Evolutionary conservation across 192 early-diverging fungal genomes (phyloP).

Genomic region (Umbelopsis vinacea): DNA sequence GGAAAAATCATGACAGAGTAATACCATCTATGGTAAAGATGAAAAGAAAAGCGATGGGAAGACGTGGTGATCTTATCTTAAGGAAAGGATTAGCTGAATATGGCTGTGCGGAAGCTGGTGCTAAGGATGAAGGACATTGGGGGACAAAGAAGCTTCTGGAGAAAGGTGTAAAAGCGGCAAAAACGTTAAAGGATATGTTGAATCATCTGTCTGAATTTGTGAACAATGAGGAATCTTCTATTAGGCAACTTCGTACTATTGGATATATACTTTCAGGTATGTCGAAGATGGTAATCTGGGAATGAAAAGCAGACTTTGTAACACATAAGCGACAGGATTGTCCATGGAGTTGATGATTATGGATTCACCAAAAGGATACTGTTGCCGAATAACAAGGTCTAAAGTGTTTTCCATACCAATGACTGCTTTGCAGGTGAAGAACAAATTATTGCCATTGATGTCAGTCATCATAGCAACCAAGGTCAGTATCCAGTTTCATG

Average conservation of each 20-base stretch:
- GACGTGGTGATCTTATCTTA: slow-evolving; percentile 29
- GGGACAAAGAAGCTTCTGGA: slow-evolving; percentile 26
- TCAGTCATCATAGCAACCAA: slow-evolving; percentile 27
- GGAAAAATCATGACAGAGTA: slow-evolving; percentile 33
- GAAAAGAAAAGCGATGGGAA: slow-evolving; percentile 33
- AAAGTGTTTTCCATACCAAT: no score
- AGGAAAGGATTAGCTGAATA: slow-evolving; percentile 34
- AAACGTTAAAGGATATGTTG: slow-evolving; percentile 41
- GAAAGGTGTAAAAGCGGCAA: slow-evolving; percentile 31
- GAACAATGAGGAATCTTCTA: background rate
- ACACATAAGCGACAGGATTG: no score
- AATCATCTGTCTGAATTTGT: background rate
- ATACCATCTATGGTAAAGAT: slow-evolving; percentile 25
- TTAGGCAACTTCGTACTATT: background rate
- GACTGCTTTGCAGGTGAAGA: no score
- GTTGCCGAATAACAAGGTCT: no score
- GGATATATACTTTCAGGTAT: background rate
- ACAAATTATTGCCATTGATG: no score
- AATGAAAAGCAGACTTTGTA: no score
- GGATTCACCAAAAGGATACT: no score
- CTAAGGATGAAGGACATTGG: slow-evolving; percentile 28
- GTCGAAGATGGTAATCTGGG: background rate
- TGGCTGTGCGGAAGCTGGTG: slow-evolving; percentile 28
- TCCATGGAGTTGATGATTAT: no score
- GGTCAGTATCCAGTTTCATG: background rate